A percentile compares a stretch with the other conserved stretches of the same genome.
Conservation (phyloP, 129 eudicot genomes). For the Flaveria robusta region DNA sequence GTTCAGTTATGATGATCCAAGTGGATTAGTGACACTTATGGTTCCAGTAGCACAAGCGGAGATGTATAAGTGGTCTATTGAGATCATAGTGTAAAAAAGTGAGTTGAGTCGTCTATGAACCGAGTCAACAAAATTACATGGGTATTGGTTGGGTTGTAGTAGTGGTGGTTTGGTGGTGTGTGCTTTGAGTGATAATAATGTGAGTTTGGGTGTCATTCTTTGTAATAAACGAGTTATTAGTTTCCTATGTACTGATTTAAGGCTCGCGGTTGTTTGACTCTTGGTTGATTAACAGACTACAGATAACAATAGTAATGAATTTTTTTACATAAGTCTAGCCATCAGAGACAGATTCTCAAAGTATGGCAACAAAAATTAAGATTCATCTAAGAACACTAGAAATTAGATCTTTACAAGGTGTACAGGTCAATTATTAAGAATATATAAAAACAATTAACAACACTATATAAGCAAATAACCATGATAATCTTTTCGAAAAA, state of each 20-base stretch:
- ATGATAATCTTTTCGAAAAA: not conserved
- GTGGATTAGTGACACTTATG: constrained; percentile 54
- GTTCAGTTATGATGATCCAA: constrained; percentile 47
- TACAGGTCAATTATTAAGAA: too few relatives aligned
- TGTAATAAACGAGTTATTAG: constrained; percentile 31
- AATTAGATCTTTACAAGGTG: too few relatives aligned
- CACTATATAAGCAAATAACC: constrained; percentile 10
- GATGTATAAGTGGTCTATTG: constrained; percentile 70
- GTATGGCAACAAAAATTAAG: too few relatives aligned
- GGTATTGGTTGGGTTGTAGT: not conserved
- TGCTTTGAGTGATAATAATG: constrained; percentile 1
- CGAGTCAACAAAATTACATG: not conserved
- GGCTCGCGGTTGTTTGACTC: not conserved
- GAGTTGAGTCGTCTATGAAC: not conserved
- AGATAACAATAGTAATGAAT: too few relatives aligned
- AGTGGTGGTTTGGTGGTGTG: constrained; percentile 18
- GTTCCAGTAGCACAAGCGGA: constrained; percentile 62
- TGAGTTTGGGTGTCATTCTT: constrained; percentile 13
- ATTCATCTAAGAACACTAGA: too few relatives aligned
- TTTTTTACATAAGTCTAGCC: too few relatives aligned
- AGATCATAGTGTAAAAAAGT: constrained; percentile 48
- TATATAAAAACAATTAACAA: not conserved
- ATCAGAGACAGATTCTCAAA: too few relatives aligned
- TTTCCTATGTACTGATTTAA: not conserved
- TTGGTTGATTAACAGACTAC: not conserved